phyloP scores from a whole-genome alignment of 148 eudicot genomes.

The Nepenthes gracilis region DNA sequence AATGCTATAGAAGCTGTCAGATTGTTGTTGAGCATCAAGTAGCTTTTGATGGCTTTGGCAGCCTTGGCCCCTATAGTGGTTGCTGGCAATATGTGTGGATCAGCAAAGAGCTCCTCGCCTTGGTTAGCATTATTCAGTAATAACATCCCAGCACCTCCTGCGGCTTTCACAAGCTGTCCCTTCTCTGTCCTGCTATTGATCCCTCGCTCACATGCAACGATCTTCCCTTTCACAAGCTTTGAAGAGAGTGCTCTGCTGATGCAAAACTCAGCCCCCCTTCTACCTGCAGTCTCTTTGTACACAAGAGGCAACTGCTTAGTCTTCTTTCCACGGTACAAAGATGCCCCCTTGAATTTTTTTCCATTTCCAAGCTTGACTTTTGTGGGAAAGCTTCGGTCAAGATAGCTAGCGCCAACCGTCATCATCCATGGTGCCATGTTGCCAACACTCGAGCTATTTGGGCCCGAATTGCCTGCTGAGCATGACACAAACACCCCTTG shows the following conservation, averaged over 20 bases:
- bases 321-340: slow-evolving; percentile 35
- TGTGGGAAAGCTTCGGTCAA: slow-evolving; percentile 44
- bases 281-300: slow-evolving; percentile 38
- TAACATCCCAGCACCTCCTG: slow-evolving; percentile 70
- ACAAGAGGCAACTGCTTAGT: slow-evolving; percentile 30
- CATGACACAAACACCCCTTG: slow-evolving; percentile 54
- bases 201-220: slow-evolving; percentile 57
- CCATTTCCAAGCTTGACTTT: slow-evolving; percentile 46
- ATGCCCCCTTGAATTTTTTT: slow-evolving; percentile 31
- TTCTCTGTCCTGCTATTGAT: slow-evolving; percentile 35
- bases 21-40: slow-evolving; percentile 11
- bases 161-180: slow-evolving; percentile 43
- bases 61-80: slow-evolving; percentile 41
- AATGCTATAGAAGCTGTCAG: slow-evolving; percentile 35
- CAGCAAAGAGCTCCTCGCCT: slow-evolving; percentile 64
- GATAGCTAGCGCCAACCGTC: slow-evolving; percentile 65
- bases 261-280: slow-evolving; percentile 37
- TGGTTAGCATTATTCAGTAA: slow-evolving; percentile 29
- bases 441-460: slow-evolving; percentile 41
- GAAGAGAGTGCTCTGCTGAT: slow-evolving; percentile 25
- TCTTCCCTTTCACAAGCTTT: slow-evolving; percentile 38
- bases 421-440: slow-evolving; percentile 71
- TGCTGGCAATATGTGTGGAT: slow-evolving; percentile 53
- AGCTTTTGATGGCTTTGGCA: slow-evolving; percentile 26
- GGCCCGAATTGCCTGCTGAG: slow-evolving; percentile 80